Percentiles rank a stretch among this genome's conserved stretches.
Conservation (phyloP, 2,329 filamentous ascomycete genomes). For the Pseudohalonectria lignicola region DNA sequence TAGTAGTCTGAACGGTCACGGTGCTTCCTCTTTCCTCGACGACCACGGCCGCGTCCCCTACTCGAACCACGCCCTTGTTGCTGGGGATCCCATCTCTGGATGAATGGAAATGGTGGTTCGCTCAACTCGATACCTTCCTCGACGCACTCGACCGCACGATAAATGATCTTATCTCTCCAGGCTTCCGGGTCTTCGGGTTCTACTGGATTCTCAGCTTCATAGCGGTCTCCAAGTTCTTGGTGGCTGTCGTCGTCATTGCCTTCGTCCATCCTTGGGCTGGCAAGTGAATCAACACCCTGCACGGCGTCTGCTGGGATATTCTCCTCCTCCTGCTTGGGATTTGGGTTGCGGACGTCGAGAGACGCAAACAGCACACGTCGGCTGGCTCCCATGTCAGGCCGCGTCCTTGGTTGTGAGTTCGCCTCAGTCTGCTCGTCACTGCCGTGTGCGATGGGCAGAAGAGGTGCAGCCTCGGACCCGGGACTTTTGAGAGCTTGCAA, state of each 20-base stretch:
- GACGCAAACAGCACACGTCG: slow-evolving; percentile 62
- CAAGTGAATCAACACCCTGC: slow-evolving; percentile 34
- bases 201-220: slow-evolving; percentile 6
- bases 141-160: slow-evolving; percentile 76
- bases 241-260: slow-evolving; percentile 11
- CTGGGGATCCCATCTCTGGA: slow-evolving; percentile 78
- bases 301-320: slow-evolving; percentile 48
- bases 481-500: too few relatives aligned
- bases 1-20: slow-evolving; percentile 28
- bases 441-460: too few relatives aligned
- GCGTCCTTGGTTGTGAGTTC: slow-evolving; percentile 17
- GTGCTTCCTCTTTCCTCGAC: slow-evolving; percentile 38
- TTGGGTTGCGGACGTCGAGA: slow-evolving; percentile 58
- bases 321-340: slow-evolving; percentile 57
- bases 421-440: too few relatives aligned
- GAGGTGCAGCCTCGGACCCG: too few relatives aligned
- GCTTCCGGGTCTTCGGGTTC: slow-evolving; percentile 42
- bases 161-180: slow-evolving; percentile 65
- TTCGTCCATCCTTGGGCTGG: slow-evolving; percentile 20
- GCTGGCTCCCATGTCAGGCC: slow-evolving; percentile 43
- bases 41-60: slow-evolving; percentile 21
- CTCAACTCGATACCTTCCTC: slow-evolving; percentile 57
- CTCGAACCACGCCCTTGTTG: slow-evolving; percentile 39
- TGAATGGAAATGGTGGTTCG: slow-evolving; percentile 79
- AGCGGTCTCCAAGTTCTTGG: too few relatives aligned